A percentile compares a stretch with the other conserved stretches of the same genome.
These are phyloP conservation scores for Xanthoconium stramineum DNA, from an alignment of 768 basidiomycete genomes.

Conservation along the genomic window DNA sequence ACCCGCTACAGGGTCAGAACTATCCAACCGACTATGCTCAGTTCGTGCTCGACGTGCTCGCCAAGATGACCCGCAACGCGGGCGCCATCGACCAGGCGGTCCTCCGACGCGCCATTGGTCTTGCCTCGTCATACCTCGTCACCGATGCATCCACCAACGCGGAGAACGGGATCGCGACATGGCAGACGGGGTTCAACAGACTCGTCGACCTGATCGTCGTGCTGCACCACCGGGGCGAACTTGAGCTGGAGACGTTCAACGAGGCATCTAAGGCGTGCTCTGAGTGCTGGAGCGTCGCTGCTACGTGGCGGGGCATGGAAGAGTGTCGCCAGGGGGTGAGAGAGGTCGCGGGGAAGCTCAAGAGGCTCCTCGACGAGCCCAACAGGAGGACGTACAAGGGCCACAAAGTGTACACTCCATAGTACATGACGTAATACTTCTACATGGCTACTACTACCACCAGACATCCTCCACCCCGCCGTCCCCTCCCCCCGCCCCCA, in stretches of 20 bases:
- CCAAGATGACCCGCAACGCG: constrained; percentile 45
- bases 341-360: constrained; percentile 59
- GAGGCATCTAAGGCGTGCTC: constrained; percentile 61
- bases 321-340: constrained; percentile 62
- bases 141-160: constrained; percentile 68
- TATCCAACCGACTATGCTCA: constrained; percentile 57
- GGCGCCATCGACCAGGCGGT: constrained; percentile 56
- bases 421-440: constrained; percentile 11
- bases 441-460: background rate
- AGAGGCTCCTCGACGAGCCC: constrained; percentile 40
- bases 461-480: constrained; percentile 12
- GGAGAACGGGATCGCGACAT: constrained; percentile 52
- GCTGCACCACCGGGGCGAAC: constrained; percentile 62
- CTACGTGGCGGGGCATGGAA: constrained; percentile 65
- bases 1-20: constrained; percentile 26
- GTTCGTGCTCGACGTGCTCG: constrained; percentile 56
- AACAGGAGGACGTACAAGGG: constrained; percentile 30
- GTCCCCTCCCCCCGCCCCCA: background rate
- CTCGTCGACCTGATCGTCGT: constrained; percentile 71
- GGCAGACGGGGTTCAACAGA: constrained; percentile 64
- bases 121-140: constrained; percentile 76
- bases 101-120: constrained; percentile 61
- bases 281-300: constrained; percentile 76
- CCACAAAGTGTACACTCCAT: constrained; percentile 32
- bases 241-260: constrained; percentile 75